Evolutionary conservation across 345 rosid species (phyloP).

Genomic region (Camelina neglecta): DNA sequence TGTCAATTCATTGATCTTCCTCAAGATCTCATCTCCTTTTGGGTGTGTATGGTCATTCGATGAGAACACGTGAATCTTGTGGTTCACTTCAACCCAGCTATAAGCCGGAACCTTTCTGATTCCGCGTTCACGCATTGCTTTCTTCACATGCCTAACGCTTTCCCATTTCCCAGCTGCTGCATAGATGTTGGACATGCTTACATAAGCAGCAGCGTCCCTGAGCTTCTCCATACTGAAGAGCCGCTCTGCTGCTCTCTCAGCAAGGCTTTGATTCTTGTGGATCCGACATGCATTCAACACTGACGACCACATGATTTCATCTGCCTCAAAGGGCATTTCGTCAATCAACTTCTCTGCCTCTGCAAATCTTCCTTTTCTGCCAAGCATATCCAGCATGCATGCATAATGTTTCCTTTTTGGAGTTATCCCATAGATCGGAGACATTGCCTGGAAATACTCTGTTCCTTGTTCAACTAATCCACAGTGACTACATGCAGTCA

Average conservation of each 20-base stretch:
- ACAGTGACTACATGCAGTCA: constrained; percentile 86
- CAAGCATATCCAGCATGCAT: constrained; percentile 70
- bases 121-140: constrained; percentile 80
- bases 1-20: constrained; percentile 57
- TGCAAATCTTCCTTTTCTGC: constrained; percentile 64
- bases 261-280: constrained; percentile 73
- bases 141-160: constrained; percentile 66
- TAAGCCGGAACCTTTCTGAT: constrained; percentile 69
- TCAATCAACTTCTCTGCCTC: constrained; percentile 73
- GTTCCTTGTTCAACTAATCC: constrained; percentile 80
- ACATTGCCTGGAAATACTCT: constrained; percentile 64
- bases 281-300: constrained; percentile 87
- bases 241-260: constrained; percentile 66
- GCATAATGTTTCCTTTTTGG: constrained; percentile 77
- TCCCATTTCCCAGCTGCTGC: constrained; percentile 81
- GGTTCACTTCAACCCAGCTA: constrained; percentile 88
- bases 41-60: constrained; percentile 72
- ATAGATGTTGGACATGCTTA: constrained; percentile 83
- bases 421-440: constrained; percentile 50
- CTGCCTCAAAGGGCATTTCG: constrained; percentile 76
- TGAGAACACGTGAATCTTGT: constrained; percentile 63
- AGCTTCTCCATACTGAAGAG: constrained; percentile 75
- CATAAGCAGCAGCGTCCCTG: constrained; percentile 81
- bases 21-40: constrained; percentile 54
- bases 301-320: constrained; percentile 88